phyloP scores from a whole-genome alignment of 129 eudicot species.

The Heracleum sosnowskyi region DNA sequence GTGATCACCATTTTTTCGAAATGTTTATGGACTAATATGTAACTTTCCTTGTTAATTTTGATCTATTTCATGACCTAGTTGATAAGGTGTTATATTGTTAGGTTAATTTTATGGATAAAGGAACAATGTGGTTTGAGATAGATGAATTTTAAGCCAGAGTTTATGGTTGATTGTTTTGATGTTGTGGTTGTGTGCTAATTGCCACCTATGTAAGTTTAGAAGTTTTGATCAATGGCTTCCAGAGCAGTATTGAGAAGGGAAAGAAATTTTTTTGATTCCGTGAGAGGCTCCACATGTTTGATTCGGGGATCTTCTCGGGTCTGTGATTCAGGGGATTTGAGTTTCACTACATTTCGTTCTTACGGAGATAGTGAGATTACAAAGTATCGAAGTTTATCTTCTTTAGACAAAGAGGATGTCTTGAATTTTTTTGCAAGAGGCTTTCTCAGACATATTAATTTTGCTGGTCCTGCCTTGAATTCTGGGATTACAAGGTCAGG shows the following conservation, averaged over 20 bases:
- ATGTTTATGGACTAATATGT: too few relatives aligned
- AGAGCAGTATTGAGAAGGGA: constrained; percentile 47
- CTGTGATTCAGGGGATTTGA: constrained; percentile 10
- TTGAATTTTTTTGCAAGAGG: constrained; percentile 20
- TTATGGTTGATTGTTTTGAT: neutral
- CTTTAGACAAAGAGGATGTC: constrained; percentile 16
- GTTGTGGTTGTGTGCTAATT: too few relatives aligned
- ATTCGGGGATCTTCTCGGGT: constrained; percentile 21
- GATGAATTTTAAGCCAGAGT: too few relatives aligned
- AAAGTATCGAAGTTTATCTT: constrained; percentile 18
- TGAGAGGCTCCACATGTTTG: constrained; percentile 24
- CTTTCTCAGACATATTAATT: constrained; percentile 12
- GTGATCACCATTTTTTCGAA: too few relatives aligned
- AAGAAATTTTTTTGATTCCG: constrained; percentile 27
- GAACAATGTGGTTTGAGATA: too few relatives aligned
- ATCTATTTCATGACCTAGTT: too few relatives aligned
- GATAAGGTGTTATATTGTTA: too few relatives aligned
- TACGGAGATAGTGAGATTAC: constrained; percentile 8
- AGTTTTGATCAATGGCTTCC: constrained; percentile 46
- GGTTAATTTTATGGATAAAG: too few relatives aligned
- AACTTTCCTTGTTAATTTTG: too few relatives aligned
- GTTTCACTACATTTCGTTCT: constrained; percentile 12
- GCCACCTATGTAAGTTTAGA: neutral
- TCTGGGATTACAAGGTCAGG: constrained; percentile 15
- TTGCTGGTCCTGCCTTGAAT: constrained; percentile 9